Percentiles rank a stretch among this genome's conserved stretches.
Evolutionary conservation across 768 basidiomycete species (phyloP).

Genomic region (Bullera alba): DNA sequence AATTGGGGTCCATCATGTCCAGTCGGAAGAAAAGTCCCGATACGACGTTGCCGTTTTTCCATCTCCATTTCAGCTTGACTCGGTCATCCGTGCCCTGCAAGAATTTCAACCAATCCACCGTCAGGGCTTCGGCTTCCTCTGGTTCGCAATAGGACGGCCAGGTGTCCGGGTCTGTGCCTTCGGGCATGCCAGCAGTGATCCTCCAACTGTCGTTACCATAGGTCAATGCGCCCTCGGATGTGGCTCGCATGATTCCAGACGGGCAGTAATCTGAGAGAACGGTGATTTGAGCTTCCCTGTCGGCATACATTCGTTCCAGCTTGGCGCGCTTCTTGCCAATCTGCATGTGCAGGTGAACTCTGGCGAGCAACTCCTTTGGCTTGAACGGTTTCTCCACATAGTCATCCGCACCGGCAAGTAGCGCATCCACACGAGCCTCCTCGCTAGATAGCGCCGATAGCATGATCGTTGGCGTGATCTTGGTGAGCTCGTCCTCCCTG

Average conservation of each 20-base stretch:
- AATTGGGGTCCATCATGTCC: slow-evolving; percentile 19
- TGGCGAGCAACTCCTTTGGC: slow-evolving; percentile 47
- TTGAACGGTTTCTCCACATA: slow-evolving; percentile 49
- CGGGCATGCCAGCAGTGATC: slow-evolving; percentile 7
- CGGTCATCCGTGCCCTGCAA: slow-evolving; percentile 17
- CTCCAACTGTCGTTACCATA: slow-evolving; percentile 35
- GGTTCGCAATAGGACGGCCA: slow-evolving; percentile 23
- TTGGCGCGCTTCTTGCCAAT: slow-evolving; percentile 47
- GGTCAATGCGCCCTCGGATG: slow-evolving; percentile 15
- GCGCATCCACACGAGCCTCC: slow-evolving; percentile 45
- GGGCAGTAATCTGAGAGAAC: slow-evolving; percentile 36
- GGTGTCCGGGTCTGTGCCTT: slow-evolving; percentile 9
- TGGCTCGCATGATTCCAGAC: slow-evolving; percentile 33
- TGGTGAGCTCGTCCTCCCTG: slow-evolving; percentile 23
- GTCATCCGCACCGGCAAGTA: slow-evolving; percentile 48
- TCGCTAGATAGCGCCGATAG: slow-evolving; percentile 45
- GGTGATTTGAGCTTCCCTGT: slow-evolving; percentile 30
- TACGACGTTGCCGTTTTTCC: slow-evolving; percentile 24
- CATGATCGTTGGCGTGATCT: slow-evolving; percentile 40
- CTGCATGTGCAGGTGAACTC: slow-evolving; percentile 48
- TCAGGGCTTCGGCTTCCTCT: slow-evolving; percentile 11
- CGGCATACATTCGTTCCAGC: slow-evolving; percentile 25
- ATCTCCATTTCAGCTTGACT: slow-evolving; percentile 26
- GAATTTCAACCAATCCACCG: slow-evolving; percentile 14
- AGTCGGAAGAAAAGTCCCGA: slow-evolving; percentile 31